Conservation (phyloP, 2,329 filamentous ascomycete genomes). For the Penicillium sp. region DNA sequence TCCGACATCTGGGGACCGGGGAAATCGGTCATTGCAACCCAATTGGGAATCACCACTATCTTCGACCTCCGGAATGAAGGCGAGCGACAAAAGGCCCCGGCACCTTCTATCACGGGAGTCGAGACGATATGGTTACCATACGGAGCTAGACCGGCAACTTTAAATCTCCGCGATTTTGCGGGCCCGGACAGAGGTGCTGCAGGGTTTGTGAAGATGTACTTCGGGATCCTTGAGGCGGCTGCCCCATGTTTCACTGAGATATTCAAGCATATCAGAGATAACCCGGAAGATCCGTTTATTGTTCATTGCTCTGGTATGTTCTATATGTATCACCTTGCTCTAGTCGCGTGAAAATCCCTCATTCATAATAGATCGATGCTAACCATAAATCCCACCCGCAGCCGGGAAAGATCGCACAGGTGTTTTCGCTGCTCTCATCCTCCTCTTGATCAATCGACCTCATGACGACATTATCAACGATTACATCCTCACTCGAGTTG, state of each 20-base stretch:
- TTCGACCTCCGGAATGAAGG: constrained; percentile 67
- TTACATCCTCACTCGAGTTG: constrained; percentile 51
- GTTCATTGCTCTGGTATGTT: constrained; percentile 59
- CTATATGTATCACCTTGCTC: neutral
- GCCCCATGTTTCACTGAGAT: constrained; percentile 60
- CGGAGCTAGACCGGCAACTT: constrained; percentile 52
- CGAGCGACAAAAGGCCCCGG: constrained; percentile 44
- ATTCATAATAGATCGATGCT: neutral
- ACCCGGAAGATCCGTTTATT: constrained; percentile 54
- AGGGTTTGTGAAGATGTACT: constrained; percentile 66
- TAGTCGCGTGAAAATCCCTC: neutral
- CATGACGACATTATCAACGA: constrained; percentile 62
- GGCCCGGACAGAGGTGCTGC: constrained; percentile 59
- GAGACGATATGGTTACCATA: constrained; percentile 51
- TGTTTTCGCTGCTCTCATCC: constrained; percentile 66
- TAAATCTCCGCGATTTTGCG: constrained; percentile 33
- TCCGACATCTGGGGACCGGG: constrained; percentile 57
- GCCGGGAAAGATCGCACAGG: constrained; percentile 80
- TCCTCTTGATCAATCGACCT: constrained; percentile 62
- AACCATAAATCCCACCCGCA: constrained; percentile 35
- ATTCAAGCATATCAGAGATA: constrained; percentile 57
- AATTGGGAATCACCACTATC: constrained; percentile 61
- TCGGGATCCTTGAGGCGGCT: constrained; percentile 65
- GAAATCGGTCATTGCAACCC: constrained; percentile 49
- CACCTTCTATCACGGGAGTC: constrained; percentile 55